Conservation (phyloP, 805 yeast species). For the Wickerhamomyces ciferrii region DNA sequence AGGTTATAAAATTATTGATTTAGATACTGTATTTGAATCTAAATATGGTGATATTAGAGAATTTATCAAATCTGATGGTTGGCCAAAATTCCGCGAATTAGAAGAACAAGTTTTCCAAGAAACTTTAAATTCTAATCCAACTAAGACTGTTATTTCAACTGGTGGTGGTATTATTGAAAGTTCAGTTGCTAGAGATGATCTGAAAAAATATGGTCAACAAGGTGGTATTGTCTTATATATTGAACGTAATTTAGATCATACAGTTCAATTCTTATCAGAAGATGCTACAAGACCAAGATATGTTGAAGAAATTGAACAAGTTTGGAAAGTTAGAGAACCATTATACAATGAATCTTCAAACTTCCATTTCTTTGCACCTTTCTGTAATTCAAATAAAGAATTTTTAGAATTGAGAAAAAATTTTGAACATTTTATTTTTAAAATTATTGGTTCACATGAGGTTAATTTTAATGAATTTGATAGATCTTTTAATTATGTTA, state of each 20-base stretch:
- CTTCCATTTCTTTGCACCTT: slow-evolving; percentile 70
- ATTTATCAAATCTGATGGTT: slow-evolving; percentile 60
- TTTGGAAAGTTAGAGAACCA: slow-evolving; percentile 76
- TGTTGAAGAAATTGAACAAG: slow-evolving; percentile 69
- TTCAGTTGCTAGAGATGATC: slow-evolving; percentile 54
- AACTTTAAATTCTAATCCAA: slow-evolving; percentile 33
- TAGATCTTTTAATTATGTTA: slow-evolving; percentile 66
- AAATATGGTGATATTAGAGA: slow-evolving; percentile 47
- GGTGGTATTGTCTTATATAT: slow-evolving; percentile 80
- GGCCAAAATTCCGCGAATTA: slow-evolving; percentile 78
- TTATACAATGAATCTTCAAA: slow-evolving; percentile 82
- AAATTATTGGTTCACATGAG: slow-evolving; percentile 51
- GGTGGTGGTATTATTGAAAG: slow-evolving; percentile 97
- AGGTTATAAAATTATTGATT: slow-evolving; percentile 66
- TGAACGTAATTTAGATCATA: slow-evolving; percentile 81
- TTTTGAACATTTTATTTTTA: slow-evolving; percentile 51
- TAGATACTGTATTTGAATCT: slow-evolving; percentile 69
- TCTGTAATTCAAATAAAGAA: slow-evolving; percentile 51
- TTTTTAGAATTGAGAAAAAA: slow-evolving; percentile 52
- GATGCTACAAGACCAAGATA: slow-evolving; percentile 91
- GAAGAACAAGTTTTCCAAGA: slow-evolving; percentile 58
- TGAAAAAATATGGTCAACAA: slow-evolving; percentile 45
- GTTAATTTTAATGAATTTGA: slow-evolving; percentile 24
- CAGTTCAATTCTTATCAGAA: slow-evolving; percentile 63
- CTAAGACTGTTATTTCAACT: slow-evolving; percentile 68